Evolutionary conservation across 2,329 filamentous ascomycete genomes (phyloP).

Genomic region (Calcarisporium arbuscula): DNA sequence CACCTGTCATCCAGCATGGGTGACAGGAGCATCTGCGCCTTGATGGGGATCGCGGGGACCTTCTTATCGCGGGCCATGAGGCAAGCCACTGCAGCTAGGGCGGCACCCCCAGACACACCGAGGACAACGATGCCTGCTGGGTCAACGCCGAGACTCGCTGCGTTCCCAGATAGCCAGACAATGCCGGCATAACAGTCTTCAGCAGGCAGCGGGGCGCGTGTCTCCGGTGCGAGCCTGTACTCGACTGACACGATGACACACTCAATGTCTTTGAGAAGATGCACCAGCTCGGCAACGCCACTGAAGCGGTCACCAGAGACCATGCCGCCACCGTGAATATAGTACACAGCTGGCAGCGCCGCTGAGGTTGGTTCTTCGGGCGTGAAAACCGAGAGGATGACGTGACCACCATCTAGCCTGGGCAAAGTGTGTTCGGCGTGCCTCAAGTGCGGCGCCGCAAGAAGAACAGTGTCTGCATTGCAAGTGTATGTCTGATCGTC

Average conservation of each 20-base stretch:
- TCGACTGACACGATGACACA: constrained; percentile 16
- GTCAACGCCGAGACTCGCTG: constrained; percentile 10
- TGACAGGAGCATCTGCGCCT: constrained; percentile 15
- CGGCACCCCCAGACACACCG: constrained; percentile 14
- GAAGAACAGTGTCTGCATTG: constrained; percentile 12
- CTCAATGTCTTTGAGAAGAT: constrained; percentile 10
- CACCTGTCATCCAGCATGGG: constrained; percentile 17
- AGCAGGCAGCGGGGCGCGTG: constrained; percentile 11
- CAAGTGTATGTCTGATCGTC: constrained; percentile 6
- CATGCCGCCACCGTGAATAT: constrained; percentile 15
- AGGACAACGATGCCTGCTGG: constrained; percentile 11
- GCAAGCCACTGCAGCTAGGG: constrained; percentile 14
- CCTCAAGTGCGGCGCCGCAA: constrained; percentile 7
- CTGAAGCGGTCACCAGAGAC: constrained; percentile 12
- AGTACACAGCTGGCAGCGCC: constrained; percentile 11
- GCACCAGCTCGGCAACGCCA: constrained; percentile 9
- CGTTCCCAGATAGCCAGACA: constrained; percentile 12
- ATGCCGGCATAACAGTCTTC: constrained; percentile 16
- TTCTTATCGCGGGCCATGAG: constrained; percentile 14
- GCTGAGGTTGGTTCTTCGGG: constrained; percentile 7
- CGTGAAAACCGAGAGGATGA: constrained; percentile 12
- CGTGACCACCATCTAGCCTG: constrained; percentile 4
- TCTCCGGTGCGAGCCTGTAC: constrained; percentile 18
- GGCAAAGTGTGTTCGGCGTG: constrained; percentile 9
- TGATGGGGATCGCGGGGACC: constrained; percentile 7